A percentile compares a stretch with the other conserved stretches of the same genome.
Conservation (phyloP, 306 rosid genomes). For the Vicia sativa region DNA sequence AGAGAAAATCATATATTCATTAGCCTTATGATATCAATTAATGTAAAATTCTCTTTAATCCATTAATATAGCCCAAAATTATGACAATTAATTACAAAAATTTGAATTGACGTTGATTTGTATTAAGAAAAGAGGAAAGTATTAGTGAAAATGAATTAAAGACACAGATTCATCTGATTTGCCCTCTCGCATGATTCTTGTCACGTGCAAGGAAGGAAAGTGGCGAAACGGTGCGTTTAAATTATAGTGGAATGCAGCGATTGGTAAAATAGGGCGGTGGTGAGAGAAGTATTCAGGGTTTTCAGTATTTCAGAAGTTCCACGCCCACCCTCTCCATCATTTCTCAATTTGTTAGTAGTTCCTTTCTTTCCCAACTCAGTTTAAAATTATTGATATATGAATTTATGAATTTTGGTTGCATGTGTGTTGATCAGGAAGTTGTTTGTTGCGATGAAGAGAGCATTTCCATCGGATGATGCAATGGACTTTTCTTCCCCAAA, state of each 20-base stretch:
- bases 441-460: slow-evolving; percentile 56
- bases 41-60: too few species aligned
- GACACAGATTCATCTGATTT: neutral
- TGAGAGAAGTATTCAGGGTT: neutral
- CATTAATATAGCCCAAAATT: too few species aligned
- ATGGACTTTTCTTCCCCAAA: neutral
- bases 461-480: slow-evolving; percentile 49
- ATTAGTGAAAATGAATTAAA: neutral
- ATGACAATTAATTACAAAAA: too few species aligned
- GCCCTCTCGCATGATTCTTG: too few species aligned
- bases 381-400: neutral
- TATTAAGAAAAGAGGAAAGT: too few species aligned
- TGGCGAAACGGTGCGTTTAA: neutral
- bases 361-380: neutral
- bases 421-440: slow-evolving; percentile 4
- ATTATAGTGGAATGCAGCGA: too few species aligned
- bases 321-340: neutral
- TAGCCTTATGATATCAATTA: too few species aligned
- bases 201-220: neutral
- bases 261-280: neutral
- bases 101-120: too few species aligned
- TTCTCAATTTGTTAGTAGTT: neutral
- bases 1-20: too few species aligned
- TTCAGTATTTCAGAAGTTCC: neutral
- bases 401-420: neutral